Evolutionary conservation across 2,329 filamentous ascomycete species (phyloP).

Genomic region (Aspergillus fijiensis): DNA sequence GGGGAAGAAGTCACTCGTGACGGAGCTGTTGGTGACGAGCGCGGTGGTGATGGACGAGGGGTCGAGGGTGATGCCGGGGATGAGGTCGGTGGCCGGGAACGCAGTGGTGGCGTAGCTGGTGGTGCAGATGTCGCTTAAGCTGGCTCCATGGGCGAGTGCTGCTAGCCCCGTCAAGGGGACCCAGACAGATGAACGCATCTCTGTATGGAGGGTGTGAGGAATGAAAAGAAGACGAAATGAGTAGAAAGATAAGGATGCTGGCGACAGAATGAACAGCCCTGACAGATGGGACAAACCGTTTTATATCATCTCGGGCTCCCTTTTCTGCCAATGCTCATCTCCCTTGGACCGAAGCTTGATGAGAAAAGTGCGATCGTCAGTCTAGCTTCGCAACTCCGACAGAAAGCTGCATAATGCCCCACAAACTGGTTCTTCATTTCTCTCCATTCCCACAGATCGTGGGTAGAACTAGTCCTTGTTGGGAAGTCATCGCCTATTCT

Average conservation of each 20-base stretch:
- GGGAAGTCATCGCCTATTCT: background rate
- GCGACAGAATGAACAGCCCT: background rate
- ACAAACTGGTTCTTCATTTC: background rate
- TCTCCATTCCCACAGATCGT: background rate
- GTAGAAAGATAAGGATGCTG: background rate
- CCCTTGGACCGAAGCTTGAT: background rate
- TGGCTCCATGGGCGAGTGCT: background rate
- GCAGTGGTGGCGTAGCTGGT: constrained; percentile 44
- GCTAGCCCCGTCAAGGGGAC: background rate
- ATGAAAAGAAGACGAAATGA: background rate
- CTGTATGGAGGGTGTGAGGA: background rate
- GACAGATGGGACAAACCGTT: background rate
- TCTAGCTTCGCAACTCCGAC: background rate
- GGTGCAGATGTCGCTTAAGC: constrained; percentile 41
- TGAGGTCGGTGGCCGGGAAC: constrained; percentile 44
- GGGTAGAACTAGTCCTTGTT: background rate
- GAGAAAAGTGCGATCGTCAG: background rate
- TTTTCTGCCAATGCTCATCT: background rate
- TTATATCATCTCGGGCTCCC: background rate
- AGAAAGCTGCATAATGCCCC: background rate
- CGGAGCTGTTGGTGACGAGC: constrained; percentile 38
- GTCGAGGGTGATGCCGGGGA: constrained; percentile 43
- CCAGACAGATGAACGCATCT: background rate
- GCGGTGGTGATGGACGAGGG: constrained; percentile 44
- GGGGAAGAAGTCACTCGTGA: constrained; percentile 22